Conservation (phyloP, 306 rosid species). For the Neltuma alba region DNA sequence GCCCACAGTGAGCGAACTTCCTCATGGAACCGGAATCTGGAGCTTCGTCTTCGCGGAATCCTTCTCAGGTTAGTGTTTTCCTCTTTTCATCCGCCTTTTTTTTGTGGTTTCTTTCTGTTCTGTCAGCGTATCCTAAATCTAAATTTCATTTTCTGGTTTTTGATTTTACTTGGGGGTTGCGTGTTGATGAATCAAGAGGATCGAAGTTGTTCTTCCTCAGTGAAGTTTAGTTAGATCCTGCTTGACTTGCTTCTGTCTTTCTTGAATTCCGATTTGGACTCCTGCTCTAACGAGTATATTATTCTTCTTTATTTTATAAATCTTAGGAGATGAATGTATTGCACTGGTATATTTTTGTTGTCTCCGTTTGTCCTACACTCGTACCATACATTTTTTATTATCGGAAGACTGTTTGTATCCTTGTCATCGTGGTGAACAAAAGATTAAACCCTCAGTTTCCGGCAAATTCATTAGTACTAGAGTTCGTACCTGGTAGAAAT, state of each 20-base stretch:
- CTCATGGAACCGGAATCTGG: conserved; percentile 65
- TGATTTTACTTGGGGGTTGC: background rate
- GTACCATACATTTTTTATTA: background rate
- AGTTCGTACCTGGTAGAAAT: background rate
- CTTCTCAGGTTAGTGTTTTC: conserved; percentile 48
- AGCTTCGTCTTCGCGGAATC: conserved; percentile 42
- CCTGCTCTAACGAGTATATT: background rate
- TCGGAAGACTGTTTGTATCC: background rate
- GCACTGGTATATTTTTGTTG: background rate
- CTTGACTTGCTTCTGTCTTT: conserved; percentile 6
- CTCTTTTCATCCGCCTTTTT: background rate
- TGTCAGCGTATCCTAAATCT: background rate
- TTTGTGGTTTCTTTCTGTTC: background rate
- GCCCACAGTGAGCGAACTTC: background rate
- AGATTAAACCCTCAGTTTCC: background rate
- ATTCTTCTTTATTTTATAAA: background rate
- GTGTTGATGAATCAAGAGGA: background rate
- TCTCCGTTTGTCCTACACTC: background rate
- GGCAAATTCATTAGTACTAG: background rate
- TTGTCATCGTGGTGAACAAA: background rate
- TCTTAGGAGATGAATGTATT: background rate
- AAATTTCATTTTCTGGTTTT: background rate
- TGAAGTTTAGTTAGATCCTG: conserved; percentile 4
- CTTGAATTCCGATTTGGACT: background rate
- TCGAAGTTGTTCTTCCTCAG: background rate